Evolutionary conservation across 2,329 filamentous ascomycete species (phyloP).

Genomic region (Sclerotinia glacialis): DNA sequence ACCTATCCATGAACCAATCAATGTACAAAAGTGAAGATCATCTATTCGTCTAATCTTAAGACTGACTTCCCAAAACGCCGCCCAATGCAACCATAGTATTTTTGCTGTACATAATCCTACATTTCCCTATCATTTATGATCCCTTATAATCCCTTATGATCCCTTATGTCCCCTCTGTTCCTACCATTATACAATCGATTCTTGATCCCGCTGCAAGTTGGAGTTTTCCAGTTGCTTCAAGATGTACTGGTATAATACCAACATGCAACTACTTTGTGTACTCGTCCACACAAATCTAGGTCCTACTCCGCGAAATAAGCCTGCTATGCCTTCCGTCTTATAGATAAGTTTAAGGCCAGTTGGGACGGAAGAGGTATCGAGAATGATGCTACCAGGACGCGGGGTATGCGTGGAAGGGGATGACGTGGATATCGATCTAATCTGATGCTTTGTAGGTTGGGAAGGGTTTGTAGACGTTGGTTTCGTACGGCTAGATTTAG

Average conservation of each 20-base stretch:
- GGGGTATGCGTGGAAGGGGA: slow-evolving; percentile 81
- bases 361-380: slow-evolving; percentile 87
- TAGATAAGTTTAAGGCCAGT: slow-evolving; percentile 86
- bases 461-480: slow-evolving; percentile 28
- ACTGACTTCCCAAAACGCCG: slow-evolving; percentile 14
- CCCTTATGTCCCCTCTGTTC: neutral
- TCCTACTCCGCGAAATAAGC: slow-evolving; percentile 93
- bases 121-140: slow-evolving; percentile 12
- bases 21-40: slow-evolving; percentile 23
- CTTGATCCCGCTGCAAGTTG: slow-evolving; percentile 25
- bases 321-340: slow-evolving; percentile 78
- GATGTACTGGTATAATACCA: slow-evolving; percentile 89
- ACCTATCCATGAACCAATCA: neutral
- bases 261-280: slow-evolving; percentile 93
- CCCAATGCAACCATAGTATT: slow-evolving; percentile 16
- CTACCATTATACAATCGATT: slow-evolving; percentile 31
- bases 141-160: neutral
- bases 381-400: slow-evolving; percentile 71
- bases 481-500: slow-evolving; percentile 28
- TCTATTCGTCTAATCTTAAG: slow-evolving; percentile 22
- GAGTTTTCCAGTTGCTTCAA: slow-evolving; percentile 69
- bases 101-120: slow-evolving; percentile 23
- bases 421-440: slow-evolving; percentile 80
- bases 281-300: slow-evolving; percentile 95
- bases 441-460: slow-evolving; percentile 46